phyloP scores from a whole-genome alignment of 108 stramenopile species.

The Skeletonema tropicum region DNA sequence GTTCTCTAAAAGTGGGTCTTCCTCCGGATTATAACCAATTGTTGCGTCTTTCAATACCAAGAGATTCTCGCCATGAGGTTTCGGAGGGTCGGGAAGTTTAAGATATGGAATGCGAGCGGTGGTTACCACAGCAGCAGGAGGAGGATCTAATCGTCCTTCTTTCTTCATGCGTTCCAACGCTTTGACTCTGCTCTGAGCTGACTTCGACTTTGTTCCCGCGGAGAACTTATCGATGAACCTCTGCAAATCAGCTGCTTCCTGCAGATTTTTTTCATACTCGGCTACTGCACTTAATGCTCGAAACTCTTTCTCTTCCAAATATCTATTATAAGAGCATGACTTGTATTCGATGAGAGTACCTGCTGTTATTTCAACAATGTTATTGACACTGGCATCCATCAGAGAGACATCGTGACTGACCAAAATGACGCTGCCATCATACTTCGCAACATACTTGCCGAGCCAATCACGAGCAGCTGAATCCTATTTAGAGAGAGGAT shows the following conservation, averaged over 20 bases:
- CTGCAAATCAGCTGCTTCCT: slow-evolving; percentile 77
- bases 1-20: slow-evolving; percentile 31
- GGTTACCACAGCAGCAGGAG: slow-evolving; percentile 47
- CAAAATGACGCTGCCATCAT: slow-evolving; percentile 69
- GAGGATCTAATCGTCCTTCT: slow-evolving; percentile 53
- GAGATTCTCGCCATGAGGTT: slow-evolving; percentile 50
- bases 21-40: slow-evolving; percentile 54
- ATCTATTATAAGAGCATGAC: slow-evolving; percentile 57
- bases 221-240: slow-evolving; percentile 76
- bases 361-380: slow-evolving; percentile 72
- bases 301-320: slow-evolving; percentile 61
- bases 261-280: slow-evolving; percentile 70
- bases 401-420: slow-evolving; percentile 78
- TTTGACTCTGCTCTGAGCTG: slow-evolving; percentile 80
- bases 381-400: slow-evolving; percentile 57
- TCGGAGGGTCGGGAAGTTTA: slow-evolving; percentile 37
- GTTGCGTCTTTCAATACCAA: slow-evolving; percentile 56
- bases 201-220: slow-evolving; percentile 73
- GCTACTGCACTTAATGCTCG: slow-evolving; percentile 57
- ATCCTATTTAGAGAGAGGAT: slow-evolving; percentile 53
- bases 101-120: slow-evolving; percentile 13
- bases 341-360: slow-evolving; percentile 45
- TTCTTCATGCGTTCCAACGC: slow-evolving; percentile 69
- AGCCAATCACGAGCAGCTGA: slow-evolving; percentile 64
- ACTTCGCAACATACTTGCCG: slow-evolving; percentile 65